Conservation (phyloP, 441 rosid species). For the Capsella rubella region DNA sequence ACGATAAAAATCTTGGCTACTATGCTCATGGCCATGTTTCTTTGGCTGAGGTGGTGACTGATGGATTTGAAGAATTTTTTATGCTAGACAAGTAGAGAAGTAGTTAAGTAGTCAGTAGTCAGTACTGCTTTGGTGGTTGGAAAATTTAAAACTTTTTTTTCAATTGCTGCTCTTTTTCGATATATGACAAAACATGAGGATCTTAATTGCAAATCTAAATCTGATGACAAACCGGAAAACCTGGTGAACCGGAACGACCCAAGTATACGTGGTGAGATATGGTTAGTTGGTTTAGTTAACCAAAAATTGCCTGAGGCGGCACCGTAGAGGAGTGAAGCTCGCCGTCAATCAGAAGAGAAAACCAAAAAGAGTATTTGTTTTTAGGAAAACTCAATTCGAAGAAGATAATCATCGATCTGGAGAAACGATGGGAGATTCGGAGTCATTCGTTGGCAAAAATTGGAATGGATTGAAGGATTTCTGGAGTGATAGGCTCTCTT, state of each 20-base stretch:
- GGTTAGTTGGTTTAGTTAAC: neutral
- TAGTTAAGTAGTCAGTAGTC: neutral
- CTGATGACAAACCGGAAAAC: neutral
- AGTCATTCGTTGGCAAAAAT: conserved; percentile 54
- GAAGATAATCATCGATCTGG: neutral
- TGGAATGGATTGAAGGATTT: conserved; percentile 69
- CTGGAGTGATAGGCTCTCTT: conserved; percentile 68
- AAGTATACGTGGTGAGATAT: neutral
- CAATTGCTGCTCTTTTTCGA: neutral
- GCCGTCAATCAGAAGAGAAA: neutral
- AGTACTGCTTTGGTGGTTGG: neutral
- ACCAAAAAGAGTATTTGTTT: neutral
- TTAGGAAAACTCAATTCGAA: too few relatives aligned
- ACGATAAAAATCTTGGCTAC: conserved; percentile 52
- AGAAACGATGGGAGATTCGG: conserved; percentile 27
- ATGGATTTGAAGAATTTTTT: conserved; percentile 1
- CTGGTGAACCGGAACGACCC: neutral
- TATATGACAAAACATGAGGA: neutral
- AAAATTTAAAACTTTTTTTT: neutral
- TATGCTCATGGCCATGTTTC: conserved; percentile 25
- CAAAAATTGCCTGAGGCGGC: neutral
- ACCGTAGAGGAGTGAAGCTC: neutral
- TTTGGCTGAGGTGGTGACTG: neutral
- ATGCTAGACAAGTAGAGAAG: neutral
- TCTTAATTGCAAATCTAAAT: neutral